Conservation (phyloP, 2,329 filamentous ascomycete genomes). For the Cladobotryum mycophilum region DNA sequence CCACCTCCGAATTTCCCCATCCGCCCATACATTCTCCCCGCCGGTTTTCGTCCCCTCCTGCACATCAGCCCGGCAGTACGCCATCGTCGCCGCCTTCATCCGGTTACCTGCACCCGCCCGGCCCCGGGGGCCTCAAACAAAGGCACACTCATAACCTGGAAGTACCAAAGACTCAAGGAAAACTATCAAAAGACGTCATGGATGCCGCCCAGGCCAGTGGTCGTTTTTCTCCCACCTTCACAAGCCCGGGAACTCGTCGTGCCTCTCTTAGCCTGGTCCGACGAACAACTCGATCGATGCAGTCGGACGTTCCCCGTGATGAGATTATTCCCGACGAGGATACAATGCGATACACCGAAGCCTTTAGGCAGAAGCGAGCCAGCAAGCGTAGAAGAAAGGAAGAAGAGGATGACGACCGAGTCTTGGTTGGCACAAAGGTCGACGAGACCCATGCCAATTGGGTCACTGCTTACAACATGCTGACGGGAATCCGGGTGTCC, state of each 20-base stretch:
- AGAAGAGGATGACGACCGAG: conserved; percentile 85
- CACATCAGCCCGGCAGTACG: conserved; percentile 40
- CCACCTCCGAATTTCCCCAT: conserved; percentile 19
- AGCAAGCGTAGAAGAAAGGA: conserved; percentile 79
- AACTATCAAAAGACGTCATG: conserved; percentile 66
- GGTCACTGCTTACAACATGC: conserved; percentile 98
- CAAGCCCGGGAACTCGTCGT: conserved; percentile 56
- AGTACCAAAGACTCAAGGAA: conserved; percentile 63
- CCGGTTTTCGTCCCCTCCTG: conserved; percentile 59
- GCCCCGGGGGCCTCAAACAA: conserved; percentile 58
- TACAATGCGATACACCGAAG: conserved; percentile 85
- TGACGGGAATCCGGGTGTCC: conserved; percentile 95
- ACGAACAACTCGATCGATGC: conserved; percentile 75
- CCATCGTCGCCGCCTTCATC: conserved; percentile 43
- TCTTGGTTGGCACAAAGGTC: conserved; percentile 94
- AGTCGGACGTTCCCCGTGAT: conserved; percentile 77
- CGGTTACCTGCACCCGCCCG: conserved; percentile 42
- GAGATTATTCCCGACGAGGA: conserved; percentile 85
- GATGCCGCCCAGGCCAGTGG: conserved; percentile 66
- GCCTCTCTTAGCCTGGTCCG: conserved; percentile 79
- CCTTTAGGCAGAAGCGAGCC: conserved; percentile 83
- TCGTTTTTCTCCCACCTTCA: conserved; percentile 66
- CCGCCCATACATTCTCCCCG: conserved; percentile 36
- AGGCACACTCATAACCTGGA: conserved; percentile 87
- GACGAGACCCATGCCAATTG: conserved; percentile 96